Conservation (phyloP, 2,329 filamentous ascomycete species). For the Chalaropsis thielavioides region DNA sequence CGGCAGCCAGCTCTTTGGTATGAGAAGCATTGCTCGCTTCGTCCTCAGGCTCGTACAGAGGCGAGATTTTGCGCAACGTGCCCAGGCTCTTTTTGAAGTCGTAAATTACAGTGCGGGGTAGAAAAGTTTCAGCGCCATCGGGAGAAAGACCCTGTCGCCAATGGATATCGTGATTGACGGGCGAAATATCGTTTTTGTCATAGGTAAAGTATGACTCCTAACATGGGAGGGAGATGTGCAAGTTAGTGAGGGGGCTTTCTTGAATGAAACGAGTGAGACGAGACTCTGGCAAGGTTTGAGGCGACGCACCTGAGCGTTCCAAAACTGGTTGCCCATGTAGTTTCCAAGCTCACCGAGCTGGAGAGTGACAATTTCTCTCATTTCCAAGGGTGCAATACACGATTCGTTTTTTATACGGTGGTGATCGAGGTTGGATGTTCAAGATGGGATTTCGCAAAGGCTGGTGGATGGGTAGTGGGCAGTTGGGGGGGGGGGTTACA, state of each 20-base stretch:
- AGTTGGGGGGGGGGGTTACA: background rate
- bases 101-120: conserved; percentile 82
- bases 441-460: background rate
- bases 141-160: conserved; percentile 72
- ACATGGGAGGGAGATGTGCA: background rate
- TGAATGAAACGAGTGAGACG: background rate
- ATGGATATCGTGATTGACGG: conserved; percentile 49
- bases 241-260: background rate
- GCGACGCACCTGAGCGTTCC: conserved; percentile 67
- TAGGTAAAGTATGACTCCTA: conserved; percentile 98
- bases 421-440: background rate
- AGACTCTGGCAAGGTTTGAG: background rate
- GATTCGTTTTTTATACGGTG: background rate
- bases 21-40: background rate
- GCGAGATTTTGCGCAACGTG: conserved; percentile 72
- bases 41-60: conserved; percentile 47
- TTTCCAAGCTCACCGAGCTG: conserved; percentile 90
- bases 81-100: conserved; percentile 92
- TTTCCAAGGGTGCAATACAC: background rate
- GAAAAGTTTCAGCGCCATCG: conserved; percentile 81
- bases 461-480: background rate
- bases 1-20: background rate
- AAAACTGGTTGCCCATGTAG: conserved; percentile 89
- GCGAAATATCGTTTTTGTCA: conserved; percentile 29
- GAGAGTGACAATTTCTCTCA: conserved; percentile 67